These are phyloP conservation scores for Musa troglodytarum DNA, from an alignment of 176 grass and related monocot species.

Conservation along the genomic window DNA sequence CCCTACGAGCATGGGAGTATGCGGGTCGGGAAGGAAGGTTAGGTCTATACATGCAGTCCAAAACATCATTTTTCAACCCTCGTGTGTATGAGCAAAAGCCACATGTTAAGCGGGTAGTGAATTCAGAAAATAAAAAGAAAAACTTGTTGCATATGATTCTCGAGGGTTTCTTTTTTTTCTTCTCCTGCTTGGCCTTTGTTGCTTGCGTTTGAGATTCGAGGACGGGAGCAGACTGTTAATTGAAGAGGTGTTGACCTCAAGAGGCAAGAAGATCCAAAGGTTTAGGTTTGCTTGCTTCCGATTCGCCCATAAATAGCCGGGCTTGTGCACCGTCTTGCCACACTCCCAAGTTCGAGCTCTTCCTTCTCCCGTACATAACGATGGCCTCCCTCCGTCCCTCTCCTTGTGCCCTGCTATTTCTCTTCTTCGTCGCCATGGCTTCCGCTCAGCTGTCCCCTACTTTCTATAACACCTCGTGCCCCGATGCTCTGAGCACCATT, in stretches of 20 bases:
- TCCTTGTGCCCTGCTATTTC: conserved; percentile 6
- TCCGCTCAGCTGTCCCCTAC: conserved; percentile 35
- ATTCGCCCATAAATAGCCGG: conserved; percentile 31
- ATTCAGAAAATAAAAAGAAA: too few species aligned
- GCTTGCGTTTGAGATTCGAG: neutral
- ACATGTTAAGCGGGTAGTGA: too few species aligned
- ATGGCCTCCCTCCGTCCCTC: conserved; percentile 30
- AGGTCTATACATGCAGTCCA: too few species aligned
- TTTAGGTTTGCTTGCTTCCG: too few species aligned
- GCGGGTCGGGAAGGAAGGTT: too few species aligned
- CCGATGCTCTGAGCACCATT: conserved; percentile 35
- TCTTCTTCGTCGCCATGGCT: conserved; percentile 25
- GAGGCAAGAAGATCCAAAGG: too few species aligned
- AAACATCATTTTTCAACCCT: too few species aligned
- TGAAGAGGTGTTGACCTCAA: neutral
- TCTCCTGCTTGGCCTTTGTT: neutral
- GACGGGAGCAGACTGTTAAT: neutral
- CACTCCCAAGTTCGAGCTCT: neutral
- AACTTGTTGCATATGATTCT: neutral
- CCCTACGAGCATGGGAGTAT: too few species aligned
- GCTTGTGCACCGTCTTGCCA: neutral
- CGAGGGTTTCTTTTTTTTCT: neutral
- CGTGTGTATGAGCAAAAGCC: too few species aligned
- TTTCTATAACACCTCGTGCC: conserved; percentile 56
- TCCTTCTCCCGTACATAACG: conserved; percentile 2